phyloP scores from a whole-genome alignment of 352 stramenopile species.

The Globisporangium apiculatum region DNA sequence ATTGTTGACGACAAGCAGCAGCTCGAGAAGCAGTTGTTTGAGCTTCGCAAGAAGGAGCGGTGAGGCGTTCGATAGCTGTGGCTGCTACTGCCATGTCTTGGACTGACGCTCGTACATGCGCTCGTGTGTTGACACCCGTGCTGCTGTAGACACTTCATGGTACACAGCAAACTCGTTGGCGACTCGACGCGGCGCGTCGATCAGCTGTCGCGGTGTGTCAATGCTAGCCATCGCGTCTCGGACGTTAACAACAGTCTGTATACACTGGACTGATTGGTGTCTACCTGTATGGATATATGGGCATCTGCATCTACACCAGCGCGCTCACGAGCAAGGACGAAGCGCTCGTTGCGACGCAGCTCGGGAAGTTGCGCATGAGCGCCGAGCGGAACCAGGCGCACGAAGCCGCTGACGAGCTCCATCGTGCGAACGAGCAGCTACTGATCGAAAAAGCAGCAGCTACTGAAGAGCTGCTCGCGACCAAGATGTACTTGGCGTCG shows the following conservation, averaged over 20 bases:
- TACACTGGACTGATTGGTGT: too few species aligned
- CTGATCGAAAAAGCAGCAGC: constrained; percentile 51
- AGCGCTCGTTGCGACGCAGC: constrained; percentile 35
- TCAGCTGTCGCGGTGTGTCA: constrained; percentile 41
- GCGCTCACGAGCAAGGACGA: constrained; percentile 53
- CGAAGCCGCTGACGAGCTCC: constrained; percentile 41
- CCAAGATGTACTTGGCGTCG: constrained; percentile 65
- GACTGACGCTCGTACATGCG: too few species aligned
- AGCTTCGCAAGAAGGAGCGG: constrained; percentile 54
- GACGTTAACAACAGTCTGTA: too few species aligned
- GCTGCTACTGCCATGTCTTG: neutral
- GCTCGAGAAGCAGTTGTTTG: constrained; percentile 46
- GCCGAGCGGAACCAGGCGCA: constrained; percentile 52
- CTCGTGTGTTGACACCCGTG: too few species aligned
- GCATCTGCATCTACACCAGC: constrained; percentile 10
- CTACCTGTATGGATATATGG: too few species aligned
- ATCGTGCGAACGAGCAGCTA: constrained; percentile 61
- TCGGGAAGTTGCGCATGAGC: constrained; percentile 42
- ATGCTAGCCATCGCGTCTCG: too few species aligned
- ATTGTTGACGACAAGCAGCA: constrained; percentile 51
- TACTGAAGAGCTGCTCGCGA: constrained; percentile 52
- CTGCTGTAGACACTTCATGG: constrained; percentile 41
- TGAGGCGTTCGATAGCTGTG: constrained; percentile 8
- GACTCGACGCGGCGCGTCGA: constrained; percentile 64
- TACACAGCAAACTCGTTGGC: constrained; percentile 50